phyloP scores from a whole-genome alignment of 2,329 filamentous ascomycete genomes.

The Grosmannia huntii region DNA sequence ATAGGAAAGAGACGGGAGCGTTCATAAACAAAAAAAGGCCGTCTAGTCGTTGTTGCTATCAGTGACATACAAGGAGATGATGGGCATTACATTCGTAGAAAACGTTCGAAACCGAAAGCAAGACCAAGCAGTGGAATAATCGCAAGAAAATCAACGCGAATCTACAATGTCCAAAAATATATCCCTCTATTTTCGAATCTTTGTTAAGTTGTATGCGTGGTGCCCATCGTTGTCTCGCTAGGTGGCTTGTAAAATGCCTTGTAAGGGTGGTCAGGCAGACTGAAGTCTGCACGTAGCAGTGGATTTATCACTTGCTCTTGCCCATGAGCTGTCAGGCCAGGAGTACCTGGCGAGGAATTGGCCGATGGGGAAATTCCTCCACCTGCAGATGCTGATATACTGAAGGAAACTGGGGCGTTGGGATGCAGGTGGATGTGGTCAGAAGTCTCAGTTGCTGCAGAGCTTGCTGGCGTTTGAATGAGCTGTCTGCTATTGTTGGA shows the following conservation, averaged over 20 bases:
- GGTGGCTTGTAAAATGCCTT: slow-evolving; percentile 69
- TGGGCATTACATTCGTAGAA: not conserved
- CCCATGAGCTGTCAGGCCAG: slow-evolving; percentile 17
- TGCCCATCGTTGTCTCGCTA: slow-evolving; percentile 21
- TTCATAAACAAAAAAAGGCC: not conserved
- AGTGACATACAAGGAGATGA: not conserved
- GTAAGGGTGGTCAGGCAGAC: slow-evolving; percentile 66
- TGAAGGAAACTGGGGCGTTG: not conserved
- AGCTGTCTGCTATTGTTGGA: not conserved
- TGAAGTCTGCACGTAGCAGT: slow-evolving; percentile 59
- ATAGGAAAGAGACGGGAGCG: not conserved
- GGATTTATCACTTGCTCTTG: slow-evolving; percentile 46
- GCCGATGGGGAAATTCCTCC: not conserved
- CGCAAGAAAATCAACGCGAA: too few relatives aligned
- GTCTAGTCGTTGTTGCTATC: not conserved
- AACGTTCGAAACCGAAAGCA: too few relatives aligned
- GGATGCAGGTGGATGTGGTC: not conserved
- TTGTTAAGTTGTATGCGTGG: slow-evolving; percentile 1
- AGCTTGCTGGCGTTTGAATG: not conserved
- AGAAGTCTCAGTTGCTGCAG: not conserved
- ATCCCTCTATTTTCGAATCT: too few relatives aligned
- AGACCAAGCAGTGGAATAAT: not conserved
- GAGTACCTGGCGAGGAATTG: slow-evolving; percentile 13
- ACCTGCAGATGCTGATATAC: not conserved
- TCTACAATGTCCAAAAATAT: too few relatives aligned